Base-by-base conservation (phyloP, 73 alveolate species). In the Tetrahymena elliotti region DNA sequence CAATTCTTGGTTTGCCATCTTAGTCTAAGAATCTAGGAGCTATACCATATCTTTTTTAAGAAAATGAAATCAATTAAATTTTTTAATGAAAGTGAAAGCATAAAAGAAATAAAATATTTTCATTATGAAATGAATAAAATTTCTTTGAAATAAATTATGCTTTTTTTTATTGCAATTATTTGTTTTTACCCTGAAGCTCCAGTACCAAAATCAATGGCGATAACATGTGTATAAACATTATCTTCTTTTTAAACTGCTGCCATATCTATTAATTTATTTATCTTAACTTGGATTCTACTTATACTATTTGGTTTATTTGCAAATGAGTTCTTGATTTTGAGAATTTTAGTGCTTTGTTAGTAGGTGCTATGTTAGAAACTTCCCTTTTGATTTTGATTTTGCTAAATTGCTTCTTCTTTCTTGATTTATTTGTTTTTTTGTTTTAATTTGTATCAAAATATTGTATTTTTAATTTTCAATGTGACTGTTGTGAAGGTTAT, bases 151-250 rank as follows among this genome's bases (percentile, higher is more conserved):
- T n/a, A n/a, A n/a, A n/a, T n/a, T n/a, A n/a, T n/a, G n/a, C n/a
- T n/a, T n/a, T n/a, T n/a, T n/a, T n/a, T n/a, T n/a, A n/a, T n/a
- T n/a, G 5, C 54, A 6, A 83, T 36, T n/a, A 33, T 18, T 22
- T 53, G n/a, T 15, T 9, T 15, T 22, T 98, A 98, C 98, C 99
- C 99, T 93, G 99, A 98, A 33, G 99, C 99, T 18, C 99, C 99
- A 15, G 99, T 99, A 4, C 99, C 99, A 94, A 99, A 99, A 94
- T 99, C 99, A 54, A 99, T 99, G 20, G 99, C 99, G 33, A 99
- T 98, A 41, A 99, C 99, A 95, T 99, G 99, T 38, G 99, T 98
- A 96, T 96, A 99, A 41, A 98, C 98, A 12, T 98, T 96, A 94
- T 99, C 99, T 94, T 99, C 99, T 98, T 98, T 97, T 92, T 68